Evolutionary conservation across 768 basidiomycete genomes (phyloP).

Genomic region (Boletus subparvulus): DNA sequence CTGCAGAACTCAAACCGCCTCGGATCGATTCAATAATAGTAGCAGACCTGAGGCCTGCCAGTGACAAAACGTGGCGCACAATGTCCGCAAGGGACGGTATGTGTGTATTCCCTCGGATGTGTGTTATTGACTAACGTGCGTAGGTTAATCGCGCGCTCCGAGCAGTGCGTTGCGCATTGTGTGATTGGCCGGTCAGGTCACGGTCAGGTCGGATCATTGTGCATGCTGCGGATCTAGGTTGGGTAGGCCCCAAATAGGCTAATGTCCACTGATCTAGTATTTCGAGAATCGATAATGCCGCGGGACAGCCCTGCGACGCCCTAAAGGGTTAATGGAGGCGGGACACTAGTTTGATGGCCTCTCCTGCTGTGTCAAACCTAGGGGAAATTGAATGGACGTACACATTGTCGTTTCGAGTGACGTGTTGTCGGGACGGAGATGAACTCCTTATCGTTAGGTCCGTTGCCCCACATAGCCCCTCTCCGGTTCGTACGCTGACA

Average conservation of each 20-base stretch:
- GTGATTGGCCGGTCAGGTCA: neutral
- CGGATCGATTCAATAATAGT: neutral
- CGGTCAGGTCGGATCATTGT: neutral
- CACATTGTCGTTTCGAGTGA: neutral
- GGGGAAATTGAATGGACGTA: neutral
- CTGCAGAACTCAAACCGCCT: neutral
- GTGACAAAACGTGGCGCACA: neutral
- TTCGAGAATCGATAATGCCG: neutral
- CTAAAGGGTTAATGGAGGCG: no score
- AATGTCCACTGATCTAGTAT: neutral
- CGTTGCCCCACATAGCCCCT: neutral
- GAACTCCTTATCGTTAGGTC: neutral
- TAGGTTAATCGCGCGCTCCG: neutral
- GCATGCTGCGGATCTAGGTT: conserved; percentile 1
- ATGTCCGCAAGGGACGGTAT: neutral
- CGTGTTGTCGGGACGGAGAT: conserved; percentile 13
- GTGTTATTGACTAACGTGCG: neutral
- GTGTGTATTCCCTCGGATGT: neutral
- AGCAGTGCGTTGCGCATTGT: neutral
- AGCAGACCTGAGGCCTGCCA: neutral
- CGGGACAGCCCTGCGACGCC: no score
- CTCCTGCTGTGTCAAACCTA: neutral
- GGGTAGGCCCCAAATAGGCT: neutral
- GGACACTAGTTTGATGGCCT: no score
- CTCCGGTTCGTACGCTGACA: neutral